Evolutionary conservation across 1,284 basidiomycete genomes (phyloP).

Genomic region (Sporisorium reilianum): DNA sequence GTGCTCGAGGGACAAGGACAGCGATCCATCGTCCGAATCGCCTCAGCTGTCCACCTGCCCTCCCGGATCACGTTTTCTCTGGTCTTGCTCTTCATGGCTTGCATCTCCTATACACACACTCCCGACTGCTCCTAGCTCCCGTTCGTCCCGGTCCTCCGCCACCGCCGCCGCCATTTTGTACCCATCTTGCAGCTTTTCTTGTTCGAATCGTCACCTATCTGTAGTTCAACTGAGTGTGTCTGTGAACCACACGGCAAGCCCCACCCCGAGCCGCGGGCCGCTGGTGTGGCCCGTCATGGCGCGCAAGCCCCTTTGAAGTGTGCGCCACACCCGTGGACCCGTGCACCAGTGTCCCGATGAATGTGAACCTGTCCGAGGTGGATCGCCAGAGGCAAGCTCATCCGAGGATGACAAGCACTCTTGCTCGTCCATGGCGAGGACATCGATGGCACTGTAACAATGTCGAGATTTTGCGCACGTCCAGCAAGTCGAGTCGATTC

Average conservation of each 20-base stretch:
- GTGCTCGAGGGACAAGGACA: not conserved
- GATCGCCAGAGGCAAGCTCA: too few species aligned
- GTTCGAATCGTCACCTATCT: conserved; percentile 1
- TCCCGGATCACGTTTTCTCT: not conserved
- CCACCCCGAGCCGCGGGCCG: not conserved
- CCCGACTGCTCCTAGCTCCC: not conserved
- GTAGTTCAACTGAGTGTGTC: not conserved
- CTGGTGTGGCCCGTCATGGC: not conserved
- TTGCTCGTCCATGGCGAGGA: too few species aligned
- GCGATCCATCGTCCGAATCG: not conserved
- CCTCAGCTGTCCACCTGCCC: not conserved
- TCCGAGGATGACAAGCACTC: too few species aligned
- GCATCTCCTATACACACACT: not conserved
- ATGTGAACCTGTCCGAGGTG: not conserved
- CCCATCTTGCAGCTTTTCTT: not conserved
- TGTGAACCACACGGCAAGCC: not conserved
- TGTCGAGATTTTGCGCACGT: too few species aligned
- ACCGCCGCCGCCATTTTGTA: not conserved
- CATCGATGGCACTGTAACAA: too few species aligned
- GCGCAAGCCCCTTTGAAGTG: not conserved
- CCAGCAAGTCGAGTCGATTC: too few species aligned
- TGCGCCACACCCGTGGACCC: too few species aligned
- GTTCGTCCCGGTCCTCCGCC: not conserved
- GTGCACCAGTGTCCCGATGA: too few species aligned
- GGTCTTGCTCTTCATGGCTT: not conserved